These are phyloP conservation scores for Solanum ahanhuiri DNA, from an alignment of 257 asterid genomes.

Conservation along the genomic window DNA sequence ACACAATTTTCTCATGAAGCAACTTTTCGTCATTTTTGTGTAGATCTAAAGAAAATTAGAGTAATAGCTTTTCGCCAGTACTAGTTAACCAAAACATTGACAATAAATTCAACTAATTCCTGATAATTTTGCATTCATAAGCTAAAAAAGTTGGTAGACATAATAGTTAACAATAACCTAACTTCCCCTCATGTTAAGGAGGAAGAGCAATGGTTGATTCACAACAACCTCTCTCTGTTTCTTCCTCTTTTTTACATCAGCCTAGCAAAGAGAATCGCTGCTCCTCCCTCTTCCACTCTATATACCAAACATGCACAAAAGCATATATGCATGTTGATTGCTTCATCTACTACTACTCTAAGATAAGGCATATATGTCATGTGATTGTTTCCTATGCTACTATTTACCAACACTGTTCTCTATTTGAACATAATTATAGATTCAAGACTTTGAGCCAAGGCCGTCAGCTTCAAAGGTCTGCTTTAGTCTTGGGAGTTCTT, in stretches of 20 bases:
- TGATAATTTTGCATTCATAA: not conserved
- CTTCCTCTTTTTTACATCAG: not conserved
- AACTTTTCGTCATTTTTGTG: not conserved
- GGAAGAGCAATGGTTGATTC: not conserved
- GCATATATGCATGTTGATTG: not conserved
- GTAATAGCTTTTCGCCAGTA: not conserved
- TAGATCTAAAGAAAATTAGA: not conserved
- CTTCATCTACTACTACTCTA: not conserved
- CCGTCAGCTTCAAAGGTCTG: constrained; percentile 5
- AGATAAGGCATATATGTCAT: not conserved
- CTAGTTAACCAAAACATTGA: not conserved
- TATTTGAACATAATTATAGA: not conserved
- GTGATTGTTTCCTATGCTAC: not conserved
- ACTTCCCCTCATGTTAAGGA: not conserved
- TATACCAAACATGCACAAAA: not conserved
- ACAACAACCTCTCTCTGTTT: not conserved
- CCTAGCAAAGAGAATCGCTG: not conserved
- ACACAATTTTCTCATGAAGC: not conserved
- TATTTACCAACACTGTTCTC: not conserved
- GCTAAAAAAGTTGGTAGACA: not conserved
- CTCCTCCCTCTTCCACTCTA: not conserved
- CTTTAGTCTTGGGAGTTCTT: constrained; percentile 31
- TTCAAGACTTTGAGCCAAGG: not conserved
- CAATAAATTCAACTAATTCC: not conserved
- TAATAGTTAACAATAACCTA: not conserved